Evolutionary conservation across 2,329 filamentous ascomycete genomes (phyloP).

Genomic region (Aspergillus fijiensis): DNA sequence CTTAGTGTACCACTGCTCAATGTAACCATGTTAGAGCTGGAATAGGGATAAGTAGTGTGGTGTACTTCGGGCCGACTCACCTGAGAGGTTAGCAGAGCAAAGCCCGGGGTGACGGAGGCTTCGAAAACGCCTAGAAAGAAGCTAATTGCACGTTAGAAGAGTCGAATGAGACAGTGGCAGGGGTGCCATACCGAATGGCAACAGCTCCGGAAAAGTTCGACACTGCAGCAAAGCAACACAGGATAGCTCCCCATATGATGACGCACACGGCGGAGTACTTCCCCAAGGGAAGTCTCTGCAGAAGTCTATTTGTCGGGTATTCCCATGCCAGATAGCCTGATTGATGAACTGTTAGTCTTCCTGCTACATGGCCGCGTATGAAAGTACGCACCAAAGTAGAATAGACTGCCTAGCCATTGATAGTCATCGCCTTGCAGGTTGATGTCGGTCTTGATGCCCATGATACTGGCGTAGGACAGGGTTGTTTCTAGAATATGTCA

Average conservation of each 20-base stretch:
- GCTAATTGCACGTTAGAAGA: not conserved
- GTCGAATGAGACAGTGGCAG: too few relatives aligned
- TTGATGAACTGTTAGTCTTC: not conserved
- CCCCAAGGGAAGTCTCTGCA: conserved; percentile 63
- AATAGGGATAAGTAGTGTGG: not conserved
- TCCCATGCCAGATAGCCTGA: conserved; percentile 58
- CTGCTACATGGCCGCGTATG: not conserved
- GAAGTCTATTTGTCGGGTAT: conserved; percentile 64
- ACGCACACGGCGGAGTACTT: conserved; percentile 67
- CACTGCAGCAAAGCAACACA: conserved; percentile 64
- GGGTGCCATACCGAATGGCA: conserved; percentile 51
- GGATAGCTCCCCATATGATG: conserved; percentile 61
- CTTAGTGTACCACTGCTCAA: conserved; percentile 67
- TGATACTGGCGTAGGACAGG: conserved; percentile 54
- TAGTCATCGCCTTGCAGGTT: conserved; percentile 47
- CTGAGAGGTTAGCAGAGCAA: conserved; percentile 64
- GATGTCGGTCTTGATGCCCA: conserved; percentile 53
- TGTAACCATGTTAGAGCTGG: not conserved
- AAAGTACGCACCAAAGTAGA: conserved; percentile 47
- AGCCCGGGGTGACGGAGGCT: conserved; percentile 66
- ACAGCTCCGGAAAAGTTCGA: conserved; percentile 61
- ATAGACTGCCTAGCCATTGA: conserved; percentile 54
- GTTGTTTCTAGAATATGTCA: conserved; percentile 42
- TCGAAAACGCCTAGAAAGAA: conserved; percentile 70
- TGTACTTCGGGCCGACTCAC: conserved; percentile 20